Base-by-base conservation (phyloP, 2,329 filamentous ascomycete species). In the Colletotrichum spaethianum region DNA sequence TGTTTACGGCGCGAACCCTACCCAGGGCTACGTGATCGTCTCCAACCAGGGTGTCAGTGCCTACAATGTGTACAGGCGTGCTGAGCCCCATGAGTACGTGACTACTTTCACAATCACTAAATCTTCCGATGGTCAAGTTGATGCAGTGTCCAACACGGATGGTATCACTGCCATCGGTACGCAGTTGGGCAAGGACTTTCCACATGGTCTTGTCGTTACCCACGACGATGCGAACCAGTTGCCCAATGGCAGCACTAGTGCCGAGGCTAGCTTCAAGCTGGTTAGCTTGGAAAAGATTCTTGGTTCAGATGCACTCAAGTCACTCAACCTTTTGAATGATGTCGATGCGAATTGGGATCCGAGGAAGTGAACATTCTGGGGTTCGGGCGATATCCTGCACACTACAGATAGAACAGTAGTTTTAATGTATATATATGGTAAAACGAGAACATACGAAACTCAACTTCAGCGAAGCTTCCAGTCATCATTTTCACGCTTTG, bases 171-270 rank as follows among this genome's bases (percentile, higher is more conserved):
- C 84, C 0, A 84, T 89, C 4, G 84, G 86, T 0, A 81, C 80
- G 0, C 79, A 75, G 0, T 77, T 89, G 48, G 85, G 85, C 38
- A 75, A 74, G 23, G 79, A 81, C 28, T 86, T 85, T 63, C 83
- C 83, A 0, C 75, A 77, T 9, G 86, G 87, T 0, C 56, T 89
- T 31, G 75, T 89, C 2, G 86, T 89, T 4, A 83, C 86, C 16
- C 87, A 89, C 69, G 87, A 89, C 73, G 87, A 89, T 76, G 84
- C 85, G 3, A 89, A 89, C 68, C 83, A 88, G 78, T 76, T 87
- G 9, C 78, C 82, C 0, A 82, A 76, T 7, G 86, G 86, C 0
- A 81, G 82, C 4, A 86, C 85, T 0, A 86, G 83, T 28, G 78
- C 80, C 0, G 80, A 85, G 72, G 85, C 86, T 0, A 87, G 85